A percentile compares a stretch with the other conserved stretches of the same genome.
Evolutionary conservation across 352 stramenopile species (phyloP).

Genomic region (Aphanomyces euteiches): DNA sequence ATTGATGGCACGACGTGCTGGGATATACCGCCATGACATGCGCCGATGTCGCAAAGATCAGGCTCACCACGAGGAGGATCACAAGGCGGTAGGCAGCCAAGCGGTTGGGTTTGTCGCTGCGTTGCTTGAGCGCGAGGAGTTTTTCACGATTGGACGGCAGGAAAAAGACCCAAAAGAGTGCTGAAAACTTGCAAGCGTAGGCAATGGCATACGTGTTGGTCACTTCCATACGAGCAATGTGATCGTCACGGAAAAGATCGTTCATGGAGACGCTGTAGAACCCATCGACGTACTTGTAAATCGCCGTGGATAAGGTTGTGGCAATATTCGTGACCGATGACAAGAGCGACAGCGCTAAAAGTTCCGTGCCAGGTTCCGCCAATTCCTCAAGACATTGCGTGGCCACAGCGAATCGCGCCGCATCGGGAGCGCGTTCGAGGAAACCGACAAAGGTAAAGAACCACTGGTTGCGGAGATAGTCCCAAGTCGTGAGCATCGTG

Average conservation of each 20-base stretch:
- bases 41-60: constrained; percentile 30
- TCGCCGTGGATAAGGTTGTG: constrained; percentile 40
- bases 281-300: constrained; percentile 52
- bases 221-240: constrained; percentile 43
- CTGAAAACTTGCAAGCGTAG: constrained; percentile 41
- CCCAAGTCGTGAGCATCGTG: constrained; percentile 49
- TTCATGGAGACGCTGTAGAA: constrained; percentile 46
- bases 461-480: constrained; percentile 43
- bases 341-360: constrained; percentile 59
- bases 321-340: constrained; percentile 44
- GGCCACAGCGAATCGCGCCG: constrained; percentile 49
- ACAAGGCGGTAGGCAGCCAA: constrained; percentile 39
- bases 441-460: constrained; percentile 50
- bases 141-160: constrained; percentile 54
- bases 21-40: constrained; percentile 62
- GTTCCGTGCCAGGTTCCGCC: constrained; percentile 61
- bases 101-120: constrained; percentile 38
- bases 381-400: constrained; percentile 58
- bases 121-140: constrained; percentile 56
- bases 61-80: constrained; percentile 37
- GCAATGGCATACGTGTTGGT: constrained; percentile 4
- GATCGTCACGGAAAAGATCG: constrained; percentile 50
- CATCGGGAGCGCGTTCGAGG: constrained; percentile 44
- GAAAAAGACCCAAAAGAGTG: constrained; percentile 46
- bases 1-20: constrained; percentile 47